phyloP scores from a whole-genome alignment of 306 rosid species.

The Quercus agrifolia region DNA sequence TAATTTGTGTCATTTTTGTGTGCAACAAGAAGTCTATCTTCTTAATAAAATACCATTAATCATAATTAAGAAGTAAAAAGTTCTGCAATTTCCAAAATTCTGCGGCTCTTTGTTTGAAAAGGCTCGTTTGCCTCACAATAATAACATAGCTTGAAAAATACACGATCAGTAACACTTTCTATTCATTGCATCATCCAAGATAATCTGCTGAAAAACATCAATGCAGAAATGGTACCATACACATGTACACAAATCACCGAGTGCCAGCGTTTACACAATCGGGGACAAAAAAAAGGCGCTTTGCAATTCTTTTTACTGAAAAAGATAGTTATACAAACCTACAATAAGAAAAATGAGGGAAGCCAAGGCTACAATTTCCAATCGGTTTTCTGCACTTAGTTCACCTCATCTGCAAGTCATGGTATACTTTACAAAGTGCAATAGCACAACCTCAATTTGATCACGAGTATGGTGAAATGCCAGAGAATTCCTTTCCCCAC shows the following conservation, averaged over 20 bases:
- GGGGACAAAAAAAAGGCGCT: neutral
- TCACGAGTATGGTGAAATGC: constrained; percentile 13
- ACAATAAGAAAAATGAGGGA: neutral
- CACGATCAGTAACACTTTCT: too few species aligned
- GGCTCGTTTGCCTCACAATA: neutral
- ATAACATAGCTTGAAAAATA: neutral
- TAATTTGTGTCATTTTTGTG: too few species aligned
- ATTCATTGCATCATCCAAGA: too few species aligned
- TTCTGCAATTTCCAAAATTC: too few species aligned
- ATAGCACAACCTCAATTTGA: constrained; percentile 13
- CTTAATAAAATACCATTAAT: too few species aligned
- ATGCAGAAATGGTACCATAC: neutral
- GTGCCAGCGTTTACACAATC: neutral
- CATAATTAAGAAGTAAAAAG: too few species aligned
- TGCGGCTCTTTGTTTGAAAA: neutral
- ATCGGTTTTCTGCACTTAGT: neutral
- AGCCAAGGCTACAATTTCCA: neutral
- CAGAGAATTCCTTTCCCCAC: constrained; percentile 12
- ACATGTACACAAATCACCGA: neutral
- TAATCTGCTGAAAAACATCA: too few species aligned
- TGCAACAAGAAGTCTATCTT: too few species aligned
- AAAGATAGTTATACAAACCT: neutral
- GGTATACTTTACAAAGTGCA: constrained; percentile 3
- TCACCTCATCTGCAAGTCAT: neutral
- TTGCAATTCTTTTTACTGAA: neutral